These are phyloP conservation scores for Actinomortierella ambigua DNA, from an alignment of 371 early-diverging fungal genomes.

Conservation along the genomic window DNA sequence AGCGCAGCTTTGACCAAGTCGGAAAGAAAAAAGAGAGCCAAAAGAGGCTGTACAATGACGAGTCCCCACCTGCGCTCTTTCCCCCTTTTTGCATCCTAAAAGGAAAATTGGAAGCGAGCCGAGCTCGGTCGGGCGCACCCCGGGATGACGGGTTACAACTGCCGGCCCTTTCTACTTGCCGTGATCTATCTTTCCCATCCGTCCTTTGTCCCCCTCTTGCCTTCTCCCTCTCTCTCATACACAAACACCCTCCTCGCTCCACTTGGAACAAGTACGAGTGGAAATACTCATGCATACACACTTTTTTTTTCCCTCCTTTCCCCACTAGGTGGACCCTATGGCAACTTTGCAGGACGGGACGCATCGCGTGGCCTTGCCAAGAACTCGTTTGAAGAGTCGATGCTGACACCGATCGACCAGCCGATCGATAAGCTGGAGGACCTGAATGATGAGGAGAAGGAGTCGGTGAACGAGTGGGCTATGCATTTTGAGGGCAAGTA, in stretches of 20 bases:
- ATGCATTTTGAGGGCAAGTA: slow-evolving; percentile 78
- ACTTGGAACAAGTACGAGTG: too few relatives aligned
- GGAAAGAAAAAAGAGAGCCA: too few relatives aligned
- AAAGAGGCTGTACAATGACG: too few relatives aligned
- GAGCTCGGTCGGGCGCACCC: too few relatives aligned
- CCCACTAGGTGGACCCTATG: slow-evolving; percentile 80
- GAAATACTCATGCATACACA: too few relatives aligned
- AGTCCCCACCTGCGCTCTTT: too few relatives aligned
- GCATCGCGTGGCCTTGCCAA: slow-evolving; percentile 88
- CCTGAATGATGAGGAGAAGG: slow-evolving; percentile 74
- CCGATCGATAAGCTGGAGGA: slow-evolving; percentile 86
- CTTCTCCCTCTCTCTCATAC: neutral
- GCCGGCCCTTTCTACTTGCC: too few relatives aligned
- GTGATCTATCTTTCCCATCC: too few relatives aligned
- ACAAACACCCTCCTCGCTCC: neutral
- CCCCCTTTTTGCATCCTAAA: too few relatives aligned
- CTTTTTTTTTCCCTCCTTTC: neutral
- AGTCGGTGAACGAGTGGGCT: slow-evolving; percentile 80
- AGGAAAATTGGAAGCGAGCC: too few relatives aligned
- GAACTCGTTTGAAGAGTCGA: slow-evolving; percentile 85
- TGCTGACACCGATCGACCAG: slow-evolving; percentile 71
- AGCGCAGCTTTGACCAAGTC: too few relatives aligned
- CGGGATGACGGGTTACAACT: too few relatives aligned
- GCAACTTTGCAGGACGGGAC: slow-evolving; percentile 89
- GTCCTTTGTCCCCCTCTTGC: neutral